These are phyloP conservation scores for Cladophialophora yegresii DNA, from an alignment of 2,329 filamentous ascomycete species.

Conservation along the genomic window DNA sequence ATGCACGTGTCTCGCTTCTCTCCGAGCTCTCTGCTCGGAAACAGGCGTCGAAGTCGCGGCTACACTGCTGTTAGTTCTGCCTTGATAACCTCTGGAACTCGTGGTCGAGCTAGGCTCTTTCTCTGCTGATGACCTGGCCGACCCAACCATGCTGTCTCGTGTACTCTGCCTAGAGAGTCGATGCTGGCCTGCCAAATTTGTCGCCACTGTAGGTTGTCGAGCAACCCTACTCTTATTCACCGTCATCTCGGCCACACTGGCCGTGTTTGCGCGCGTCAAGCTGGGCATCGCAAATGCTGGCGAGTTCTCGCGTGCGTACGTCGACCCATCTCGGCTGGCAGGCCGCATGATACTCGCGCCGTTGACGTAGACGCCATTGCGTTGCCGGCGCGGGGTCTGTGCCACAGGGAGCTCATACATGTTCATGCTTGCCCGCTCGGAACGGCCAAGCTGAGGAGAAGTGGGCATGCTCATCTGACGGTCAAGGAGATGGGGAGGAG, in stretches of 20 bases:
- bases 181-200: constrained; percentile 25
- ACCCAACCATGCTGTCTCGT: constrained; percentile 34
- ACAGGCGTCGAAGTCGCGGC: constrained; percentile 31
- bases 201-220: constrained; percentile 27
- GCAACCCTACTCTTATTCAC: constrained; percentile 35
- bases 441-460: constrained; percentile 35
- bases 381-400: constrained; percentile 36
- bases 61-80: constrained; percentile 25
- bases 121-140: constrained; percentile 16
- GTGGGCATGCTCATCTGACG: constrained; percentile 39
- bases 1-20: constrained; percentile 25
- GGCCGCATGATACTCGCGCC: constrained; percentile 34
- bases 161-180: constrained; percentile 35
- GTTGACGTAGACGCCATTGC: constrained; percentile 36
- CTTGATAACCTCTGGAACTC: constrained; percentile 12
- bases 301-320: constrained; percentile 34
- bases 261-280: constrained; percentile 33
- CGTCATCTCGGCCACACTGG: constrained; percentile 33
- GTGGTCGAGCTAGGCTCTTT: constrained; percentile 14
- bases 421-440: constrained; percentile 34
- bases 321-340: constrained; percentile 35
- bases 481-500: constrained; percentile 40
- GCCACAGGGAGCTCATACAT: constrained; percentile 33
- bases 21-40: constrained; percentile 26
- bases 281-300: constrained; percentile 34